Evolutionary conservation across 2,329 filamentous ascomycete genomes (phyloP), one percentile per base, ranked within the genome.

Genomic region (Zymoseptoria tritici): DNA sequence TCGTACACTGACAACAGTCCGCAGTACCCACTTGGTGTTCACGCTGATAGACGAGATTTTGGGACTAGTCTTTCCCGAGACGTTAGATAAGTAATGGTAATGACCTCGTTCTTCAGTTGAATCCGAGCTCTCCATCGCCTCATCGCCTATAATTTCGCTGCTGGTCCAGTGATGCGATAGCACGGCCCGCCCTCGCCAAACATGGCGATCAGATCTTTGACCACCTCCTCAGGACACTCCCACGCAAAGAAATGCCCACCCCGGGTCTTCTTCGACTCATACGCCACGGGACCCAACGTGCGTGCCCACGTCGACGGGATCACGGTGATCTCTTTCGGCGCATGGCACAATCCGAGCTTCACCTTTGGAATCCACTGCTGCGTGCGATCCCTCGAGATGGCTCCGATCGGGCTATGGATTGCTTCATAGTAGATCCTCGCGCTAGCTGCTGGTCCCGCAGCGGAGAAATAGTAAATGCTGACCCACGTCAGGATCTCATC

Each of bases 401-500:
- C 52, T 55, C 42, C 52, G 42, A 24, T 21, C 22, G 8, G n/a
- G 22, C 22, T 24, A n/a, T 53, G 52, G 22, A 53, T 51, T 0
- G 77, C 75, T 72, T 91, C 88, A 67, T 91, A 90, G 73, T 93
- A 93, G 52, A 91, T 89, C 8, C 86, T 74, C 5, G 83, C 70
- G 61, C 82, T 84, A 0, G 88, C 87, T 1, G 84, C 85, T 0
- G 88, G 85, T 0, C 89, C 88, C n/a, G 42, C 21, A 16, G 42
- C 19, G 21, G 21, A 51, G 73, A 91, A 91, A 69, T 81, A 84
- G 71, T 91, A 92, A 49, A 92, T 81, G 57, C 79, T 83, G 0
- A 91, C 74, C 89, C 88, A 92, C 0, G 85, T 89, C 26, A 90
- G 74, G 8, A 92, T 80, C 74, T 91, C 88, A 58, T 91, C 87